Percentiles rank a stretch among this genome's conserved stretches.
phyloP scores from a whole-genome alignment of 805 yeast genomes.

The Sungouiozyma ichnusensis region DNA sequence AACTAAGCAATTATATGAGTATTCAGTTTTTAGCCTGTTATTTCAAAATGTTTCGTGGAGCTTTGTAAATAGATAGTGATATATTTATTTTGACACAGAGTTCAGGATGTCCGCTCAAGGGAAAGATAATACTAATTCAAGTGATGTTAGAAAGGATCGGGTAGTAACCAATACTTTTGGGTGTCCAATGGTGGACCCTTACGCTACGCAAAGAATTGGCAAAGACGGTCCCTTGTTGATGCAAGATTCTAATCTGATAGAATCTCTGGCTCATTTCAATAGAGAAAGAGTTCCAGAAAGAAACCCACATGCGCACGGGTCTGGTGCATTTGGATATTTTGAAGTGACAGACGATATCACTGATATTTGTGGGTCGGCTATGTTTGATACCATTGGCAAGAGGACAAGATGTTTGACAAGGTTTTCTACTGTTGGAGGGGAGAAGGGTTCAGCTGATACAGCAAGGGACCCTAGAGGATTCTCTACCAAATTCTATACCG shows the following conservation, averaged over 20 bases:
- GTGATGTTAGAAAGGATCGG: conserved; percentile 33
- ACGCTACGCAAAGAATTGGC: conserved; percentile 10
- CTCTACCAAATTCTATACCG: conserved; percentile 69
- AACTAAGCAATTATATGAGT: too few relatives aligned
- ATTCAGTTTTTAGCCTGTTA: too few relatives aligned
- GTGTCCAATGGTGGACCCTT: conserved; percentile 51
- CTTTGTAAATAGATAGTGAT: too few relatives aligned
- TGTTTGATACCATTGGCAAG: conserved; percentile 35
- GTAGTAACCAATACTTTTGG: conserved; percentile 64
- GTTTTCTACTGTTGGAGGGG: conserved; percentile 81
- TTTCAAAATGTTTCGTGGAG: too few relatives aligned
- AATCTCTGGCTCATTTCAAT: conserved; percentile 48
- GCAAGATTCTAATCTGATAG: conserved; percentile 50
- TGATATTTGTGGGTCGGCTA: conserved; percentile 37
- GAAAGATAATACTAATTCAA: conserved; percentile 19
- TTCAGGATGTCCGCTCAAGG: background rate
- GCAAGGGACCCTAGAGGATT: conserved; percentile 87
- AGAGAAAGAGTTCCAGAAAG: conserved; percentile 58
- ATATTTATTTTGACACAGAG: too few relatives aligned
- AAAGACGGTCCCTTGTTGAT: conserved; percentile 43
- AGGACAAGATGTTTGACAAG: conserved; percentile 35
- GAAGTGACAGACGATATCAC: conserved; percentile 48
- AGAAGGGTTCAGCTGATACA: conserved; percentile 69
- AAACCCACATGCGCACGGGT: conserved; percentile 59
- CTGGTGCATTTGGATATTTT: conserved; percentile 51